Evolutionary conservation across 2,329 filamentous ascomycete species (phyloP), one percentile per base, ranked within the genome.

Genomic region (Fusarium continuum): DNA sequence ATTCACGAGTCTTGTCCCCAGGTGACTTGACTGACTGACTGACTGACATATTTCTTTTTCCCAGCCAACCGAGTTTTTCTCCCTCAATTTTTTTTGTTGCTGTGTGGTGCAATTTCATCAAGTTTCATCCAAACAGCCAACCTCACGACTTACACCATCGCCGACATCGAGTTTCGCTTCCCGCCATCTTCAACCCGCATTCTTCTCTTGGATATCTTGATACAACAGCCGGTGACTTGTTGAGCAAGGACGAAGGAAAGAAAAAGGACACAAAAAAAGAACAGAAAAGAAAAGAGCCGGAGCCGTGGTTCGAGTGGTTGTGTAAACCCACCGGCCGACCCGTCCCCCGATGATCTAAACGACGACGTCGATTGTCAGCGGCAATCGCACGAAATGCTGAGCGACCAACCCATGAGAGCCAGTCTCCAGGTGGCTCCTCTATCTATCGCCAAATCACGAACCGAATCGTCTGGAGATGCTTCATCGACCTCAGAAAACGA

Each of bases 401-500:
- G 68, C 67, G 76, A 79, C 67, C 76, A 81, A 68, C 72, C 79
- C 54, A 77, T 80, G 75, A 81, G 84, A 76, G 79, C 84, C 73
- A 88, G 84, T 79, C 80, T 86, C 48, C 82, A 85, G 73, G 84
- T 88, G 77, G 85, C 86, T 72, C 85, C 86, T 55, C 77, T 88
- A 57, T 72, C 80, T 45, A 81, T 87, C 59, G 75, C 81, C 41
- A 86, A 84, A 72, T 71, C 73, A 39, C 72, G 66, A 48, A 43
- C 67, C 48, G 64, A 70, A 32, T 40, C 64, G 17, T 50, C 55
- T 56, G 64, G 67, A 66, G 58, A 77, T 75, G 75, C 69, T 58
- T 70, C 71, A 34, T 67, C 70, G 28, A 64, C 69, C 26, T 53
- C 61, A n/a, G 63, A 73, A 55, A 67, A 72, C 43, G 76, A 76